phyloP scores from a whole-genome alignment of 768 basidiomycete genomes.

The Suillus tomentosus region DNA sequence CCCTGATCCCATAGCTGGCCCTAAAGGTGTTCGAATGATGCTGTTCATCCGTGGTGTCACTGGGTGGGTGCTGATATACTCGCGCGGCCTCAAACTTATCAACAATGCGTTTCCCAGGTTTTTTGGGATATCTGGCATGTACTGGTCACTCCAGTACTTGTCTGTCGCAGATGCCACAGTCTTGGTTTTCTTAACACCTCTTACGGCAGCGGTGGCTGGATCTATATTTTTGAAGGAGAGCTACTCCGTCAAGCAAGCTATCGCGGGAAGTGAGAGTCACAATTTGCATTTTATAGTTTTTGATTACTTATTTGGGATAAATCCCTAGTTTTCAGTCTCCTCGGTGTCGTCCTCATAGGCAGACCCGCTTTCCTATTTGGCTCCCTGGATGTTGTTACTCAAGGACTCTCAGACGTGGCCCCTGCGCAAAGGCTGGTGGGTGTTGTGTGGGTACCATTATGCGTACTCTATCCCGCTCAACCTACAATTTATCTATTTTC shows the following conservation, averaged over 20 bases:
- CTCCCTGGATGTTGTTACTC: constrained; percentile 13
- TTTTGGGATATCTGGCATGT: constrained; percentile 68
- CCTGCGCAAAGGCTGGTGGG: constrained; percentile 52
- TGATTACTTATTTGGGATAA: not conserved
- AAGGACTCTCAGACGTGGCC: constrained; percentile 20
- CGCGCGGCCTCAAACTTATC: not conserved
- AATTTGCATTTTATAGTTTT: not conserved
- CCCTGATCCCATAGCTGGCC: constrained; percentile 65
- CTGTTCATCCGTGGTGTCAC: constrained; percentile 59
- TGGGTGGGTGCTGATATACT: constrained; percentile 45
- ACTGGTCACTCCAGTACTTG: constrained; percentile 72
- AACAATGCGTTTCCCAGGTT: constrained; percentile 49
- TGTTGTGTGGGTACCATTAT: constrained; percentile 44
- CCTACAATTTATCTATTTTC: constrained; percentile 3
- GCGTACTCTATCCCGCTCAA: not conserved
- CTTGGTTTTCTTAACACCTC: constrained; percentile 73
- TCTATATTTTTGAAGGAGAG: constrained; percentile 64
- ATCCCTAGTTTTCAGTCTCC: constrained; percentile 58
- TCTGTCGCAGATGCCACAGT: constrained; percentile 79
- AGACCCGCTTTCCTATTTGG: constrained; percentile 78
- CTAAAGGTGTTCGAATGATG: constrained; percentile 62
- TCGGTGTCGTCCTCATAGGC: constrained; percentile 82
- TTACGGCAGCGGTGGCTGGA: constrained; percentile 63
- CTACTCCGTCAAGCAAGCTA: constrained; percentile 53
- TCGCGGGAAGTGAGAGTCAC: constrained; percentile 48